Evolutionary conservation across 148 eudicot genomes (phyloP), one percentile per base, ranked within the genome.

Genomic region (Mesembryanthemum crystallinum): DNA sequence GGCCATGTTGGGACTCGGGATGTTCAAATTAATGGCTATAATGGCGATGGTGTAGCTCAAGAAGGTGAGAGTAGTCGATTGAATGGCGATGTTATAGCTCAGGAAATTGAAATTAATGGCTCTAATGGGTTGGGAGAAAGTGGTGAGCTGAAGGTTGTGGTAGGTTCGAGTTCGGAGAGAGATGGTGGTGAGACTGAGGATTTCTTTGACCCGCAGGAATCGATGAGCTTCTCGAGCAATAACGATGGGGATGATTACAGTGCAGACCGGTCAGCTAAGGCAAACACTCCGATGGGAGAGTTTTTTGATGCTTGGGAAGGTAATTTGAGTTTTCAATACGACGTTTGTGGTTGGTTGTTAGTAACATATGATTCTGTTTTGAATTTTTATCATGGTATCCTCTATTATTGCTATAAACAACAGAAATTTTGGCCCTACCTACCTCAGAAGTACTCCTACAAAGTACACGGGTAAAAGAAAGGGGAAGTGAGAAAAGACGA

Each of bases 251-350:
- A 88, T 57, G 81, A 78, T 54, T 73, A 43, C 67, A 84, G 78
- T 61, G 80, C 60, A 10, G 93, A 89, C n/a, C 80, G 83, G 68
- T 80, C 87, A 54, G 79, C 81, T 64, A 75, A 42, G 80, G 45
- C 69, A 13, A 42, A 42, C 47, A 78, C 97, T 2, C 85, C 91
- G 7, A 33, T 75, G 67, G 87, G 89, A 49, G 98, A 91, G 82
- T 91, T 91, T 82, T 93, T 68, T 84, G 98, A 93, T 89, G 98
- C 97, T 74, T 89, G 92, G 94, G 98, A 93, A 82, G 98, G 98
- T 93, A 47, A 5, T 30, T 27, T 20, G 60, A 30, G 30, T 69
- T 49, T 29, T 51, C 1, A 0, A n/a, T 30, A 20, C 60, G 9
- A 29, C 17, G 21, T 71, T 28, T 17, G 35, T 23, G 25, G 21